Evolutionary conservation across 495 filamentous ascomycete species (phyloP).

Genomic region (Halenospora varia): DNA sequence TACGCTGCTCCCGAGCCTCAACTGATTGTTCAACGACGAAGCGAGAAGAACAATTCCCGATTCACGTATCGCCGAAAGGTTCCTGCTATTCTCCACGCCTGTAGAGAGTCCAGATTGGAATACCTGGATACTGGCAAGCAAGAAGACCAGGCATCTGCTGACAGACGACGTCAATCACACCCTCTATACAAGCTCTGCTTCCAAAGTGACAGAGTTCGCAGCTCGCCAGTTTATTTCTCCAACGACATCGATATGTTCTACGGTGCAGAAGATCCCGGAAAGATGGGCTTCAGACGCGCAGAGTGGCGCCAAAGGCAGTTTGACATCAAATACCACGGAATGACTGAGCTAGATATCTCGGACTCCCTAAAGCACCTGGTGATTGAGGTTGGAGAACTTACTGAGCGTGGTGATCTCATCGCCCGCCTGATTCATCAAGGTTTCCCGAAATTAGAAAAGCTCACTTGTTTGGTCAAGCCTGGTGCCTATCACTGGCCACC

Average conservation of each 20-base stretch:
- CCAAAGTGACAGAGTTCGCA: background rate
- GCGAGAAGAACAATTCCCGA: background rate
- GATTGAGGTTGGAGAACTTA: background rate
- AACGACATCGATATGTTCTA: background rate
- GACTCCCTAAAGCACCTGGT: background rate
- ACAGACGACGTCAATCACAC: background rate
- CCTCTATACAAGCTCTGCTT: constrained; percentile 5
- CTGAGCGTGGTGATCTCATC: background rate
- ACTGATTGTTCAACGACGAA: background rate
- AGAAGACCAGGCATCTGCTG: background rate
- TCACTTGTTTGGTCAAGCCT: background rate
- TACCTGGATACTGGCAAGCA: background rate
- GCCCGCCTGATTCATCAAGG: too few relatives aligned
- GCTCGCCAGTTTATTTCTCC: constrained; percentile 2
- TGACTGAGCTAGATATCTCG: background rate
- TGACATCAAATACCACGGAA: background rate
- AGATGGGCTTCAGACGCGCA: background rate
- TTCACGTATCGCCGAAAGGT: background rate
- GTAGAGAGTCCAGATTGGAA: background rate
- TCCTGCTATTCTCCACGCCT: background rate
- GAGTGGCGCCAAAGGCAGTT: background rate
- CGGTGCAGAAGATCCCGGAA: background rate
- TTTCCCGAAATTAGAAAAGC: background rate
- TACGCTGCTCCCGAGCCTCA: constrained; percentile 1
- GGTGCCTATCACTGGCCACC: too few relatives aligned